Evolutionary conservation across 1,139 yeast genomes (phyloP).

Genomic region (Taiozyma sp.): DNA sequence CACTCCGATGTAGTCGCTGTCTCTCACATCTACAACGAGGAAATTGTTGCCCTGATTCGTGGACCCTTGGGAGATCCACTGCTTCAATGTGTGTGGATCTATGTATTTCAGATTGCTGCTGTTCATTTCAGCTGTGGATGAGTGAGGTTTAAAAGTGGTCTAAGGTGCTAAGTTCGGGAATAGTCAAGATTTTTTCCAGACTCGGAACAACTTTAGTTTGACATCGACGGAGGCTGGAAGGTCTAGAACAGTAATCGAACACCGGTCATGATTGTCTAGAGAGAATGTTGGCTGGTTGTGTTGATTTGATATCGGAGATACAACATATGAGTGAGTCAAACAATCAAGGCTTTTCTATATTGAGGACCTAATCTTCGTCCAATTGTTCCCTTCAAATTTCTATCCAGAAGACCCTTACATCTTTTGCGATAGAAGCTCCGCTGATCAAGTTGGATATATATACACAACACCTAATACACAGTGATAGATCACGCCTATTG

Average conservation of each 20-base stretch:
- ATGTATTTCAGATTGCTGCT: slow-evolving; percentile 29
- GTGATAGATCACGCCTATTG: too few relatives aligned
- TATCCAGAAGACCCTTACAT: neutral
- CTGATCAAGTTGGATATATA: too few relatives aligned
- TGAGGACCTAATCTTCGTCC: neutral
- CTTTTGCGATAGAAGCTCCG: neutral
- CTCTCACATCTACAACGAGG: slow-evolving; percentile 83
- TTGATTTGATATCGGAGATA: too few relatives aligned
- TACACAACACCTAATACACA: too few relatives aligned
- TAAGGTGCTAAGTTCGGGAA: too few relatives aligned
- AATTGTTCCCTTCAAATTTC: neutral
- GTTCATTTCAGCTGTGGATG: neutral
- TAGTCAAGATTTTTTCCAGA: too few relatives aligned
- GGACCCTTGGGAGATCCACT: slow-evolving; percentile 41
- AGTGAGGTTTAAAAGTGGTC: neutral
- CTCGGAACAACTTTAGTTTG: too few relatives aligned
- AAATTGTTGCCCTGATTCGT: slow-evolving; percentile 38
- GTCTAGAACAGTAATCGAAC: neutral
- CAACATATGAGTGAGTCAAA: too few relatives aligned
- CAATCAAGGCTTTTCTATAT: neutral
- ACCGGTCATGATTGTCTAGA: too few relatives aligned
- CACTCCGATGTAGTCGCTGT: slow-evolving; percentile 65
- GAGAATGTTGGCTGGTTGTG: too few relatives aligned
- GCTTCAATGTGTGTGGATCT: slow-evolving; percentile 39
- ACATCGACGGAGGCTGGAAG: too few relatives aligned